These are phyloP conservation scores for Gaultheria prostrata DNA, from an alignment of 148 eudicot species.

Conservation along the genomic window DNA sequence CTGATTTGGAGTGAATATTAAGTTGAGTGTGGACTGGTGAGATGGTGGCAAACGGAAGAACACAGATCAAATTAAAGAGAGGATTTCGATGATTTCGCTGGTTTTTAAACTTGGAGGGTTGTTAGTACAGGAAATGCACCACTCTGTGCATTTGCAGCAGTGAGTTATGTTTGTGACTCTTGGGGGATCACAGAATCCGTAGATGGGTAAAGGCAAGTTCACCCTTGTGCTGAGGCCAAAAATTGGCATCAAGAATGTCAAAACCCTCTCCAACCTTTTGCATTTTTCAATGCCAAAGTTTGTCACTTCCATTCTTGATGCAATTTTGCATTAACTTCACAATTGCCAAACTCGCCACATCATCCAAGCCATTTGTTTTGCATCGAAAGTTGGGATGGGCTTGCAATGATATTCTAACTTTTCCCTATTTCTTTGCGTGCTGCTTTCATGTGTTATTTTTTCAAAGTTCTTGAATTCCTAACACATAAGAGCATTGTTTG, in stretches of 20 bases:
- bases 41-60: background rate
- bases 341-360: no score
- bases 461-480: background rate
- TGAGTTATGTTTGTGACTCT: no score
- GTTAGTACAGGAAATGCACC: background rate
- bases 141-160: background rate
- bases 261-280: no score
- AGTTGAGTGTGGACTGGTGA: background rate
- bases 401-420: background rate
- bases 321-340: no score
- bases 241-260: no score
- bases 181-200: no score
- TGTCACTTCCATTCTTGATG: no score
- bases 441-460: conserved; percentile 3
- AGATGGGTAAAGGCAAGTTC: no score
- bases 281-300: no score
- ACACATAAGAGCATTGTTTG: background rate
- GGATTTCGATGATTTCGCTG: background rate
- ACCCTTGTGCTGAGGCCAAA: no score
- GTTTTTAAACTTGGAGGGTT: background rate
- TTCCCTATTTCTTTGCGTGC: background rate
- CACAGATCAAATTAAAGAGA: background rate
- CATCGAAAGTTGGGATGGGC: background rate
- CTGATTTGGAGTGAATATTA: background rate
- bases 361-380: no score